phyloP scores from a whole-genome alignment of 495 filamentous ascomycete species.

The Neurospora discreta region DNA sequence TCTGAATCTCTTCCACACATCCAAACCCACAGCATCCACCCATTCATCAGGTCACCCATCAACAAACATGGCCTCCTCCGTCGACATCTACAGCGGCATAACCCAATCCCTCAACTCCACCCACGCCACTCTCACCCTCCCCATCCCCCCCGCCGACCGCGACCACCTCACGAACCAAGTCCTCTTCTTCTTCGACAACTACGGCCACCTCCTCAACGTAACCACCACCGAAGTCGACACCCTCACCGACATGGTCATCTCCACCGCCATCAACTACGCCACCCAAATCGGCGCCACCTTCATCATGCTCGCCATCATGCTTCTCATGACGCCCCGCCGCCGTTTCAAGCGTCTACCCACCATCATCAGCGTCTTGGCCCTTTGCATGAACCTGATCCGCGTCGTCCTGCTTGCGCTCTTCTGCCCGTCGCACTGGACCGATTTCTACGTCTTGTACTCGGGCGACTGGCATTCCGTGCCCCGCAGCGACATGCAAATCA shows the following conservation, averaged over 20 bases:
- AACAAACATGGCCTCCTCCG: background rate
- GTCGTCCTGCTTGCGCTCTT: slow-evolving; percentile 47
- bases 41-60: background rate
- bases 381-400: slow-evolving; percentile 47
- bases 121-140: background rate
- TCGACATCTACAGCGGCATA: background rate
- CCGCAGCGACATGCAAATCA: slow-evolving; percentile 34
- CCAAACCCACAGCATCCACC: background rate
- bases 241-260: slow-evolving; percentile 32
- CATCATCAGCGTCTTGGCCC: slow-evolving; percentile 15
- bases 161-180: background rate
- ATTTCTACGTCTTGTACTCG: slow-evolving; percentile 48
- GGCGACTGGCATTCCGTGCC: slow-evolving; percentile 45
- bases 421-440: slow-evolving; percentile 45
- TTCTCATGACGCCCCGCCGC: slow-evolving; percentile 23
- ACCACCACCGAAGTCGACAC: slow-evolving; percentile 36
- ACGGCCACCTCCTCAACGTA: slow-evolving; percentile 28
- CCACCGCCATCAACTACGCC: slow-evolving; percentile 56
- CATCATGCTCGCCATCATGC: slow-evolving; percentile 53
- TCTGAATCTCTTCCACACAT: background rate
- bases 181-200: background rate
- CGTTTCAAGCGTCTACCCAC: slow-evolving; percentile 14
- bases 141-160: background rate
- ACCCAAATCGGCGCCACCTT: slow-evolving; percentile 63
- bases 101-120: background rate